Percentiles rank a stretch among this genome's conserved stretches.
phyloP scores from a whole-genome alignment of 2,329 filamentous ascomycete genomes.

The Colletotrichum sp. region DNA sequence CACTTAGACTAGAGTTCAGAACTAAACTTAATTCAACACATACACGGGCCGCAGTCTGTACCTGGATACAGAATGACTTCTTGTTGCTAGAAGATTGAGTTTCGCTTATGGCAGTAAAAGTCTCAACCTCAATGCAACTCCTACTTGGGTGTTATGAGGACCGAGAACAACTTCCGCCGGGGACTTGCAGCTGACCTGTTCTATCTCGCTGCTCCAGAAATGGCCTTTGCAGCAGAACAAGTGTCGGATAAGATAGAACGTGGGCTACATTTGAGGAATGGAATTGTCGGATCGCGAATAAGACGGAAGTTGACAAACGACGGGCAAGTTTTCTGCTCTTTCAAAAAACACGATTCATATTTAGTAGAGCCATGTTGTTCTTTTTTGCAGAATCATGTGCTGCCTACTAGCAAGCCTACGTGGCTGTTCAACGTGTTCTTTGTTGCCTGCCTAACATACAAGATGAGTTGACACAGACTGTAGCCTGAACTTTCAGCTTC shows the following conservation, averaged over 20 bases:
- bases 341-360: not conserved
- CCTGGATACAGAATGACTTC: accelerated
- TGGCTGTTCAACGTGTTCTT: not conserved
- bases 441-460: not conserved
- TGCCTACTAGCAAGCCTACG: not conserved
- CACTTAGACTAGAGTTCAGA: not conserved
- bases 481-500: not conserved
- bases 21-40: not conserved
- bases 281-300: not conserved
- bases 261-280: not conserved
- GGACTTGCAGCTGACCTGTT: not conserved
- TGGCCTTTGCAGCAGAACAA: too few species aligned
- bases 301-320: not conserved
- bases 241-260: accelerated
- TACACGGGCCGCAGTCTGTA: not conserved
- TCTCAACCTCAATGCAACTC: not conserved
- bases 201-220: not conserved
- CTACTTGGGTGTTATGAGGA: not conserved
- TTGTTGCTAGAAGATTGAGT: not conserved
- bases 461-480: not conserved
- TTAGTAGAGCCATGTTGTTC: not conserved
- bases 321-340: not conserved
- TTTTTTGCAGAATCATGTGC: not conserved
- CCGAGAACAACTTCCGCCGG: too few species aligned
- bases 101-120: not conserved